Evolutionary conservation across 2,329 filamentous ascomycete species (phyloP), one percentile per base, ranked within the genome.

Genomic region (Talaromyces amestolkiae): DNA sequence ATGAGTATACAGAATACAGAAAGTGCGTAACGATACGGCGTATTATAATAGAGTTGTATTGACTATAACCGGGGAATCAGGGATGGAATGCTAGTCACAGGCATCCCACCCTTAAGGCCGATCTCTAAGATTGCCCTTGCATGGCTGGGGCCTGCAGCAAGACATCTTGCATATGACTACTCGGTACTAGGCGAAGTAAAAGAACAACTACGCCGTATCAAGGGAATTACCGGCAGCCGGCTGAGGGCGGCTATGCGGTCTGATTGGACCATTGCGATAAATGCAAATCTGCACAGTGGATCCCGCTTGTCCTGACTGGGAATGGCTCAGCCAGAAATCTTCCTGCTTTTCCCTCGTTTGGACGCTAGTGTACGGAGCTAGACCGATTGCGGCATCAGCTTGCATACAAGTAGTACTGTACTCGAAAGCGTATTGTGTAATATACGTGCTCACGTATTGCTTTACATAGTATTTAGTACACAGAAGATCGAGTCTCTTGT

Each of bases 141-240:
- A 65, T 68, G 22, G 56, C 37, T 63, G 65, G 65, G 59, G 62
- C 58, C 56, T 67, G 67, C 64, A 61, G 53, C 51, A 53, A 53
- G 61, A 64, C 49, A 66, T 76, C 75, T 69, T 77, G 74, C 75
- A 77, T 59, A 59, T 33, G 37, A 43, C 56, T 56, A 37, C 27
- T 31, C 27, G 27, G 27, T 31, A 31, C 27, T 31, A 31, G 27
- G 33, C 35, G 11, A n/a, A 56, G 33, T 58, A n/a, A 53, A 37
- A 22, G 33, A 75, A 10, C 27, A 19, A 11, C 37, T 47, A 22
- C 27, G 27, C 43, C 31, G 27, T 39, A 61, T 49, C 43, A 9
- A 37, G 43, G 19, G 13, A 24, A 43, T 27, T 64, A 47, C 62
- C 62, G 62, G 62, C 41, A 41, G 15, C 33, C 62, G 62, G 54